Conservation (phyloP, 2,329 filamentous ascomycete species). For the Colletotrichum shisoi region DNA sequence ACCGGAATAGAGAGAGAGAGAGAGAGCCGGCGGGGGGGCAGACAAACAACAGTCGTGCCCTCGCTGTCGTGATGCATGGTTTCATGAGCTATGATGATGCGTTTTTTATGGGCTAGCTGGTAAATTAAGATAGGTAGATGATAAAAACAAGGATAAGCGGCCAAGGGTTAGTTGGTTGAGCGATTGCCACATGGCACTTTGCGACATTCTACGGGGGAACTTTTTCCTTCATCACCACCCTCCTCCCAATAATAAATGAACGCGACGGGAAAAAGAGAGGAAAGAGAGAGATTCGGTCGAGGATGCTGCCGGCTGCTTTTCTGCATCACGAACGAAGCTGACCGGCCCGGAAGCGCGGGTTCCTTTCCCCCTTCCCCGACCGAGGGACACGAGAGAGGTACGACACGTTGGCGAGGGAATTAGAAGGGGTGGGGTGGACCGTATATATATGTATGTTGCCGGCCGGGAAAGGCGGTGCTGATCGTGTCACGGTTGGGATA, state of each 20-base stretch:
- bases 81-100: not conserved
- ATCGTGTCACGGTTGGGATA: not conserved
- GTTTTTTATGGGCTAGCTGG: not conserved
- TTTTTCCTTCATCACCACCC: not conserved
- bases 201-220: not conserved
- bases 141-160: too few species aligned
- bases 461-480: not conserved
- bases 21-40: too few species aligned
- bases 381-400: not conserved
- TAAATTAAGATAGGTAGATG: too few species aligned
- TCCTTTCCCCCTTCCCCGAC: not conserved
- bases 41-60: too few species aligned
- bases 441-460: not conserved
- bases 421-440: not conserved
- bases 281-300: not conserved
- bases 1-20: not conserved
- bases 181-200: not conserved
- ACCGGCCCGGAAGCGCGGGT: not conserved
- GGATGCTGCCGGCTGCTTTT: not conserved
- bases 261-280: not conserved
- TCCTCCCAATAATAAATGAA: not conserved
- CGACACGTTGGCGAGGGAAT: not conserved
- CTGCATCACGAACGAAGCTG: not conserved
- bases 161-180: not conserved
- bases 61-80: not conserved